These are phyloP conservation scores for Myxozyma mucilagina DNA, from an alignment of 805 yeast genomes.

Conservation along the genomic window DNA sequence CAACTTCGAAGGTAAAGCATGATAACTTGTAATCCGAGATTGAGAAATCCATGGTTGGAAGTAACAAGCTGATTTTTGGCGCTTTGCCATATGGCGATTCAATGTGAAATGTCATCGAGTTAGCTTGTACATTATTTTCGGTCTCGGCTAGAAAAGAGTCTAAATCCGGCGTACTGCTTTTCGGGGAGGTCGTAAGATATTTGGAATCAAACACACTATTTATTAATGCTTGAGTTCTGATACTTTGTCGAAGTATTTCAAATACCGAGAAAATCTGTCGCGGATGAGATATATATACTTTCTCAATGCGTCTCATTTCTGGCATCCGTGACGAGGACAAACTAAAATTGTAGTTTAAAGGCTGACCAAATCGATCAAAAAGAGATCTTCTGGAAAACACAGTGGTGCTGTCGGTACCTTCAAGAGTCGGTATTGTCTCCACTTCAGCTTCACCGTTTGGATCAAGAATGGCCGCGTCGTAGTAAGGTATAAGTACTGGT, in stretches of 20 bases:
- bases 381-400: constrained; percentile 9
- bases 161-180: background rate
- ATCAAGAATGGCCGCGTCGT: constrained; percentile 27
- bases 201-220: constrained; percentile 13
- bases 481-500: constrained; percentile 35
- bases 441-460: constrained; percentile 21
- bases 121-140: background rate
- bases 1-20: constrained; percentile 7
- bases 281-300: constrained; percentile 24
- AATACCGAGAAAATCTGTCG: constrained; percentile 21
- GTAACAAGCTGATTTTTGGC: constrained; percentile 9
- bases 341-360: constrained; percentile 9
- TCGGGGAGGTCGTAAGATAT: background rate
- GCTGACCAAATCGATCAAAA: constrained; percentile 12
- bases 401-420: background rate
- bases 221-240: constrained; percentile 10
- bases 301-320: constrained; percentile 19
- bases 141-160: background rate
- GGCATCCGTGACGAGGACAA: constrained; percentile 7
- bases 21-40: background rate
- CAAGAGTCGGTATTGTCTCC: constrained; percentile 9
- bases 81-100: constrained; percentile 18
- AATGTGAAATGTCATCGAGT: constrained; percentile 8
- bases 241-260: constrained; percentile 26
- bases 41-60: constrained; percentile 14